phyloP scores from a whole-genome alignment of 2,329 filamentous ascomycete genomes.

The Colletotrichum musae region DNA sequence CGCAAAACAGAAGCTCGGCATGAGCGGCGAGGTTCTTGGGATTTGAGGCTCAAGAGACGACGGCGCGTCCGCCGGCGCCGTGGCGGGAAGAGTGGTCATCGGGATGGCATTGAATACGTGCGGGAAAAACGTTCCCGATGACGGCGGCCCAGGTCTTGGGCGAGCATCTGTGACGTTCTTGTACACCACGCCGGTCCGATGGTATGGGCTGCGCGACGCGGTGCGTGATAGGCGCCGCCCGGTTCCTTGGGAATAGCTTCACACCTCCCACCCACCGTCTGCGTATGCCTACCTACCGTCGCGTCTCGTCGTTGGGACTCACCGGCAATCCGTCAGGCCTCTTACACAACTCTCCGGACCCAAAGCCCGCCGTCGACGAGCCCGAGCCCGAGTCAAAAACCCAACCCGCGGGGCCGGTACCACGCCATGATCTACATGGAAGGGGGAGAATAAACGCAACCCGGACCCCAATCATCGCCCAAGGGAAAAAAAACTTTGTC shows the following conservation, averaged over 20 bases:
- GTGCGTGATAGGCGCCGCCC: background rate
- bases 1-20: background rate
- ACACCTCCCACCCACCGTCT: background rate
- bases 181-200: background rate
- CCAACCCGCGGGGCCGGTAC: slow-evolving; percentile 16
- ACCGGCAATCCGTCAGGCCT: no score
- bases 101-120: background rate
- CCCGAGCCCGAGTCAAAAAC: slow-evolving; percentile 17
- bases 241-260: slow-evolving; percentile 16
- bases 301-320: background rate
- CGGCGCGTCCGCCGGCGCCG: no score
- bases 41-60: background rate
- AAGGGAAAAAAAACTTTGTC: background rate
- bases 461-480: background rate
- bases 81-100: background rate
- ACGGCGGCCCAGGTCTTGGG: background rate
- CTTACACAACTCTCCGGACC: background rate
- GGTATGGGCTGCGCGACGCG: background rate
- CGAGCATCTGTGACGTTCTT: background rate
- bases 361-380: background rate
- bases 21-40: background rate
- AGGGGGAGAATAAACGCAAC: background rate
- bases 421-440: background rate
- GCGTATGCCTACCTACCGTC: no score
- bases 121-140: background rate